Percentiles rank a stretch among this genome's conserved stretches.
phyloP scores from a whole-genome alignment of 139 green algal species.

The Volvox africanus region DNA sequence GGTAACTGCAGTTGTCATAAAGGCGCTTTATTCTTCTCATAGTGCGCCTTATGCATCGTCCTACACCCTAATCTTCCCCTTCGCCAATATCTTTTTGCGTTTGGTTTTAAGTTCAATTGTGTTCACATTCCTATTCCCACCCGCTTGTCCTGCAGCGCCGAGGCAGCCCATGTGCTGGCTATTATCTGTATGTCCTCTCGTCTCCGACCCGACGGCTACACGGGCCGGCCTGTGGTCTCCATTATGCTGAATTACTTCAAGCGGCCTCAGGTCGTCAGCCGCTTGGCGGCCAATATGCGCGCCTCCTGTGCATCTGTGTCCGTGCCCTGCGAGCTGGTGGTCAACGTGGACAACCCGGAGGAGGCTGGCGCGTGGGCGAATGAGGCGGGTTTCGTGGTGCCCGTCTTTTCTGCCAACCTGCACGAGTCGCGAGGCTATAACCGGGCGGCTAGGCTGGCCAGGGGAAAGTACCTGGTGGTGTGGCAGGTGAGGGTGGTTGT shows the following conservation, averaged over 20 bases:
- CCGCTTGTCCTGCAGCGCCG: background rate
- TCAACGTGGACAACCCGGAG: constrained; percentile 53
- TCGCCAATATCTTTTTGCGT: background rate
- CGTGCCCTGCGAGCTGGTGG: constrained; percentile 33
- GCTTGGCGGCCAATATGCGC: background rate
- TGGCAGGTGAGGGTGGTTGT: constrained; percentile 36
- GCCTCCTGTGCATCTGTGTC: background rate
- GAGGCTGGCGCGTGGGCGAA: constrained; percentile 30
- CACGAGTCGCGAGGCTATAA: constrained; percentile 56
- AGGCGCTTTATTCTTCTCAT: too few relatives aligned
- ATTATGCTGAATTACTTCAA: constrained; percentile 45
- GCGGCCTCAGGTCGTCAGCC: background rate
- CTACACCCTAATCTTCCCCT: background rate
- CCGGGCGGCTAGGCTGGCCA: constrained; percentile 37
- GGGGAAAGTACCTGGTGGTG: constrained; percentile 27
- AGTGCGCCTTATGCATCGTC: too few relatives aligned
- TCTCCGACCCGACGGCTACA: background rate
- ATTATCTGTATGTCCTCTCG: background rate
- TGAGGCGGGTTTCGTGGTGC: constrained; percentile 39
- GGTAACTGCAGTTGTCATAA: too few relatives aligned
- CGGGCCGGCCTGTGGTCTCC: background rate
- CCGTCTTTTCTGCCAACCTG: constrained; percentile 48
- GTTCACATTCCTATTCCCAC: background rate
- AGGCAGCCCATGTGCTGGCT: background rate
- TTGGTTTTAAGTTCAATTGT: too few relatives aligned